Conservation (phyloP, 2,329 filamentous ascomycete genomes). For the Cladosporium colombiae region DNA sequence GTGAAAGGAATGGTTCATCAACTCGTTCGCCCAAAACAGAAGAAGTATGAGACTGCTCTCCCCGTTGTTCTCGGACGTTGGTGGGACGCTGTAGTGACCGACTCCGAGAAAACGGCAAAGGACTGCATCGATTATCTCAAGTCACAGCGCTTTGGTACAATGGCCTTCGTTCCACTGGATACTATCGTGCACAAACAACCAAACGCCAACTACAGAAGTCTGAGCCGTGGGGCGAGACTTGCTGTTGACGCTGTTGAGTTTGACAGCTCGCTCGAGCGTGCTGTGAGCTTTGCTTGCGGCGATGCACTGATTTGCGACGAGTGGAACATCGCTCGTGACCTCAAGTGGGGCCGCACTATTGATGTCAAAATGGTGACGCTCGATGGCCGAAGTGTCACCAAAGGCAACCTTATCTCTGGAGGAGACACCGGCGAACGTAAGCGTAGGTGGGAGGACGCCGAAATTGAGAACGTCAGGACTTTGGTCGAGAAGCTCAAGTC, state of each 20-base stretch:
- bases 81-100: slow-evolving; percentile 92
- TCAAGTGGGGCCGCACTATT: slow-evolving; percentile 81
- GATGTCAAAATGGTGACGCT: slow-evolving; percentile 93
- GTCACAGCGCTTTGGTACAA: slow-evolving; percentile 80
- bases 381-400: slow-evolving; percentile 95
- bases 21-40: slow-evolving; percentile 93
- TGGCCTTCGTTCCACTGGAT: slow-evolving; percentile 94
- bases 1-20: slow-evolving; percentile 89
- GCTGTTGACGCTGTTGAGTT: slow-evolving; percentile 97
- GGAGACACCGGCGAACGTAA: slow-evolving; percentile 78
- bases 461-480: slow-evolving; percentile 80
- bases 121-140: slow-evolving; percentile 95
- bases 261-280: slow-evolving; percentile 82
- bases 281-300: slow-evolving; percentile 92
- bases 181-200: slow-evolving; percentile 94
- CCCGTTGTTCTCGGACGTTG: slow-evolving; percentile 88
- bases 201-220: slow-evolving; percentile 86
- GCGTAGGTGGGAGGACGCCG: slow-evolving; percentile 78
- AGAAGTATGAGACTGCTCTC: slow-evolving; percentile 92
- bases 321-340: slow-evolving; percentile 79
- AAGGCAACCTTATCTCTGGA: slow-evolving; percentile 94
- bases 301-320: slow-evolving; percentile 93
- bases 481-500: slow-evolving; percentile 73
- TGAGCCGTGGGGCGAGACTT: slow-evolving; percentile 77
- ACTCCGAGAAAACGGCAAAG: slow-evolving; percentile 89